Conservation (phyloP, 1,139 yeast species). For the Saccharomyces hybrid region DNA sequence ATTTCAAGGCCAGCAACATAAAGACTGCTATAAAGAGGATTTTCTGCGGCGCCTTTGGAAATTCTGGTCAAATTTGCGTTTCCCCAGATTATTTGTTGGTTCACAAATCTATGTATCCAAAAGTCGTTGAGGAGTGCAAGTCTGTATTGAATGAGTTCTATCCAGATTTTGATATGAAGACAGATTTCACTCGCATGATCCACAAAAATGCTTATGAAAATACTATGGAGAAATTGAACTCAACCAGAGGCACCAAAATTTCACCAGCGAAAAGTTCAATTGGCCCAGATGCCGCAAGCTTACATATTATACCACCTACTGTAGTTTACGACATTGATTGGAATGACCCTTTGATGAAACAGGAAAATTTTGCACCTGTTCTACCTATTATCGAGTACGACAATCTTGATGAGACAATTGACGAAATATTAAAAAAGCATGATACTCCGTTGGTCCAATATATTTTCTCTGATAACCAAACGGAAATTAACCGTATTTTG, state of each 20-base stretch:
- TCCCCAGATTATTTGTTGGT: slow-evolving; percentile 77
- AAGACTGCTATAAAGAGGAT: slow-evolving; percentile 55
- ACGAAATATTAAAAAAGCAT: slow-evolving; percentile 42
- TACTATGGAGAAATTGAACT: slow-evolving; percentile 39
- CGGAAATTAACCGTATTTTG: slow-evolving; percentile 46
- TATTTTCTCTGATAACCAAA: slow-evolving; percentile 51
- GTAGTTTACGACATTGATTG: slow-evolving; percentile 53
- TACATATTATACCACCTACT: slow-evolving; percentile 66
- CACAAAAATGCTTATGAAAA: slow-evolving; percentile 52
- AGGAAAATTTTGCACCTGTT: slow-evolving; percentile 80
- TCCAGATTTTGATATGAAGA: slow-evolving; percentile 35
- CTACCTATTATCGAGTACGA: slow-evolving; percentile 61
- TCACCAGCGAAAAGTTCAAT: slow-evolving; percentile 47
- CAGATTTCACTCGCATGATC: slow-evolving; percentile 53
- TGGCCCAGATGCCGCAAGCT: slow-evolving; percentile 30
- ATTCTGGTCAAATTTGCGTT: slow-evolving; percentile 89
- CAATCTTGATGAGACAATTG: slow-evolving; percentile 44
- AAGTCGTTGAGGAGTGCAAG: slow-evolving; percentile 42
- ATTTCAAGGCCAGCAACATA: slow-evolving; percentile 39
- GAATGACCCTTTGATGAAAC: slow-evolving; percentile 64
- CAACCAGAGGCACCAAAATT: slow-evolving; percentile 51
- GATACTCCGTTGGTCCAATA: slow-evolving; percentile 90
- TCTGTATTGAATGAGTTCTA: slow-evolving; percentile 42
- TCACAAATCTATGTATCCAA: slow-evolving; percentile 49
- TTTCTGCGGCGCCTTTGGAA: slow-evolving; percentile 69